Evolutionary conservation across 2,329 filamentous ascomycete species (phyloP).

Genomic region (Xylariaceae sp.): DNA sequence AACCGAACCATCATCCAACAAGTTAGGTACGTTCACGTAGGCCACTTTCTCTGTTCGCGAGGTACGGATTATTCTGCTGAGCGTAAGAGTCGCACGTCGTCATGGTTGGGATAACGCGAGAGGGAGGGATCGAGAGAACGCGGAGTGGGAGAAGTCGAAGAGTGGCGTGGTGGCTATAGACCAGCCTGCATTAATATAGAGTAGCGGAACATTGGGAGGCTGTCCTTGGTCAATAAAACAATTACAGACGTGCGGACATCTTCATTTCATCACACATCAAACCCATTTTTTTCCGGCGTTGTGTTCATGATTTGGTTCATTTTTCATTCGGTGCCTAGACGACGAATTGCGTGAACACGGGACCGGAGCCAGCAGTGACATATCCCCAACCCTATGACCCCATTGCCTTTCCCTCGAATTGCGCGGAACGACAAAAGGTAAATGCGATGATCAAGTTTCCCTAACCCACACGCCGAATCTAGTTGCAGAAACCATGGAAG

Average conservation of each 20-base stretch:
- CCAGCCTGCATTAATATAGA: slow-evolving; percentile 2
- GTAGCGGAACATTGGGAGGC: not conserved
- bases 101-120: not conserved
- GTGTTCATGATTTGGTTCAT: slow-evolving; percentile 30
- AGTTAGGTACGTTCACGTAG: not conserved
- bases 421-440: slow-evolving; percentile 31
- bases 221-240: slow-evolving; percentile 4
- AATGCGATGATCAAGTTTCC: slow-evolving; percentile 34
- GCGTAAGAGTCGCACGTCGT: not conserved
- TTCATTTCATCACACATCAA: slow-evolving; percentile 13
- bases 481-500: slow-evolving; percentile 32
- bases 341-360: slow-evolving; percentile 34
- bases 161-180: not conserved
- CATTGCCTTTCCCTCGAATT: slow-evolving; percentile 32
- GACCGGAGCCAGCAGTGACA: slow-evolving; percentile 31
- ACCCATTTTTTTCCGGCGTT: slow-evolving; percentile 6
- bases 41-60: not conserved
- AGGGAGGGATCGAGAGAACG: not conserved
- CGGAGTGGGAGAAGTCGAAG: not conserved
- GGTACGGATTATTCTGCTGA: not conserved
- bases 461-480: slow-evolving; percentile 35
- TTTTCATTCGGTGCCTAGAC: slow-evolving; percentile 34
- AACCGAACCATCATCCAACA: not conserved
- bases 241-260: slow-evolving; percentile 1
- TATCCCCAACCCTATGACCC: slow-evolving; percentile 30